Base-by-base conservation (phyloP, 1,284 basidiomycete species). In the Ceratobasidium sp. region DNA sequence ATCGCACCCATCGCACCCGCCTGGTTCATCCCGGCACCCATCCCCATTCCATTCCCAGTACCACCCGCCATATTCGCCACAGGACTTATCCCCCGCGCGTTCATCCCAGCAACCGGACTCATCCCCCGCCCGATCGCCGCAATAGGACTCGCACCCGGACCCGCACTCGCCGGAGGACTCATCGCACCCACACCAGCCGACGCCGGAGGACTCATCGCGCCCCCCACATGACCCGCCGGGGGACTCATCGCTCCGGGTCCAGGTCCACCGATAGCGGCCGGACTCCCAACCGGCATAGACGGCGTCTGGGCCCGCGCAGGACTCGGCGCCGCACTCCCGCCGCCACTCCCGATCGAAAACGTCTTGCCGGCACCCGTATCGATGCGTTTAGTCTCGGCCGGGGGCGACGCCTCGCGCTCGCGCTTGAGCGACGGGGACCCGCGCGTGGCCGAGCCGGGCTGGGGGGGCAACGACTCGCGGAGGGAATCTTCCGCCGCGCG, bases 341-440 rank as follows among this genome's bases (percentile, higher is more conserved):
- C 49, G 39, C 66, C 51, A 39, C 66, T 72, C 24, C 68, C 68
- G n/a, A 72, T 72, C 13, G 68, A 72, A 43, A 72, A 49, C 5
- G 68, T 27, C 29, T 72, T 72, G 13, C 54, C 54, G 37, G 48
- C 68, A 27, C 68, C 68, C 13, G 68, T 72, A 27, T 72, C 68
- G 41, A 61, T 43, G 56, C 68, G 68, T 39, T 72, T 72, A 24
- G 61, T 63, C 27, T 46, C 41, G 41, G 68, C 41, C 8, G 54
- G 41, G 2, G 68, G 68, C 1, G 68, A 72, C 2, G 68, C 19
- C 9, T 72, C 68, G 41, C 68, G 54, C 34, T 72, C 68, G 39
- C 68, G 68, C 43, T 72, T 72, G 68, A 72, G 68, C 19, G 68
- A 72, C 1, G 68, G 68, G 27, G 68, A 72, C n/a, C 54, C 66